These are phyloP conservation scores for Mytilinidion resinicola DNA, from an alignment of 495 filamentous ascomycete species.

Conservation along the genomic window DNA sequence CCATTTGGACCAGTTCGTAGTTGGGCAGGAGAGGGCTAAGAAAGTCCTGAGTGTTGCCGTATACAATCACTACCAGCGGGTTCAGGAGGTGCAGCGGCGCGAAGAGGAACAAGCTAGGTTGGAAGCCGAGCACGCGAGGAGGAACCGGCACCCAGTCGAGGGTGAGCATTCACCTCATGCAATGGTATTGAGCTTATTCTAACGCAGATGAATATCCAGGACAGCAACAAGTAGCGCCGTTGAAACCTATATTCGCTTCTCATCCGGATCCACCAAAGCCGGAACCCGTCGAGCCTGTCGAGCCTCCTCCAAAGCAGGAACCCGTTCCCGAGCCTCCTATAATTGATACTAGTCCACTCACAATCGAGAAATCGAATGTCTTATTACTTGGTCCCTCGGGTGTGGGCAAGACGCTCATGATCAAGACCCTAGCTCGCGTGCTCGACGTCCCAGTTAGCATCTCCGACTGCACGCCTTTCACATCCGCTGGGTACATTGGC, in stretches of 20 bases:
- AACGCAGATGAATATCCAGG: slow-evolving; percentile 73
- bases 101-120: slow-evolving; percentile 72
- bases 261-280: slow-evolving; percentile 17
- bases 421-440: slow-evolving; percentile 69
- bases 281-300: too few relatives aligned
- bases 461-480: slow-evolving; percentile 95
- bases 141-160: slow-evolving; percentile 44
- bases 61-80: slow-evolving; percentile 93
- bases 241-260: slow-evolving; percentile 14
- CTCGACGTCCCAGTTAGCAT: slow-evolving; percentile 95
- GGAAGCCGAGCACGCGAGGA: slow-evolving; percentile 44
- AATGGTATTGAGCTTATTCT: background rate
- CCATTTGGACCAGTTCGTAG: slow-evolving; percentile 91
- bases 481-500: slow-evolving; percentile 94
- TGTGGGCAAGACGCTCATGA: slow-evolving; percentile 94
- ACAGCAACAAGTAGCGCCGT: slow-evolving; percentile 56
- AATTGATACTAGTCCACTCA: slow-evolving; percentile 51
- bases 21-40: slow-evolving; percentile 95
- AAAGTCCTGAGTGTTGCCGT: slow-evolving; percentile 87
- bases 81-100: slow-evolving; percentile 67
- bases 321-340: slow-evolving; percentile 42
- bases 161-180: slow-evolving; percentile 37
- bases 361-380: slow-evolving; percentile 95
- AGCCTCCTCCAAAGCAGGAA: slow-evolving; percentile 28
- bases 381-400: slow-evolving; percentile 87